Percentiles rank a stretch among this genome's conserved stretches.
These are phyloP conservation scores for Vitis hybrid DNA, from an alignment of 177 flowering plant species.

Conservation along the genomic window DNA sequence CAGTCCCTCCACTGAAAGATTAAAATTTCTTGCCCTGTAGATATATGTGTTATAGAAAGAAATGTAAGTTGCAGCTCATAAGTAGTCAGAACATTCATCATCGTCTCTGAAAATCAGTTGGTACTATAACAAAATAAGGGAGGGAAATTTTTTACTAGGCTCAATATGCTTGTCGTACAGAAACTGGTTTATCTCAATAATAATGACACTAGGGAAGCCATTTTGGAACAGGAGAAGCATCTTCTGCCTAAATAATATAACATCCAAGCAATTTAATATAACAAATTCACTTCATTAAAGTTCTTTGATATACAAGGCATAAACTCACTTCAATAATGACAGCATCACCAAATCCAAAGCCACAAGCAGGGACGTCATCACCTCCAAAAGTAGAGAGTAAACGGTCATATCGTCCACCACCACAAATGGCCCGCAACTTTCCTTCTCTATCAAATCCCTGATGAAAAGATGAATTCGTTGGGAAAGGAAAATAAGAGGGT, in stretches of 20 bases:
- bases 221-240: neutral
- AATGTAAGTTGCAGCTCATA: neutral
- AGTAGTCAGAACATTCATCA: neutral
- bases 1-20: too few species aligned
- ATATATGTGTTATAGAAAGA: too few species aligned
- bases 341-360: slow-evolving; percentile 98
- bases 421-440: slow-evolving; percentile 89
- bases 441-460: slow-evolving; percentile 92
- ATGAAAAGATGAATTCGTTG: neutral
- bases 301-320: neutral
- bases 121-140: neutral
- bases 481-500: neutral
- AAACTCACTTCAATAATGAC: slow-evolving; percentile 82
- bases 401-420: slow-evolving; percentile 90
- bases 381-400: slow-evolving; percentile 89
- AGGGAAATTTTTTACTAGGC: neutral
- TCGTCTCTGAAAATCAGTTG: neutral
- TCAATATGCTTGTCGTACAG: neutral
- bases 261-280: neutral
- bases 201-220: neutral
- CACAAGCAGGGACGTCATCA: slow-evolving; percentile 90
- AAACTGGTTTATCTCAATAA: neutral
- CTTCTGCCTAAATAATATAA: neutral
- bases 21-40: too few species aligned
- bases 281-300: neutral